Conservation (phyloP, 768 basidiomycete species). For the Lepiota venenata region DNA sequence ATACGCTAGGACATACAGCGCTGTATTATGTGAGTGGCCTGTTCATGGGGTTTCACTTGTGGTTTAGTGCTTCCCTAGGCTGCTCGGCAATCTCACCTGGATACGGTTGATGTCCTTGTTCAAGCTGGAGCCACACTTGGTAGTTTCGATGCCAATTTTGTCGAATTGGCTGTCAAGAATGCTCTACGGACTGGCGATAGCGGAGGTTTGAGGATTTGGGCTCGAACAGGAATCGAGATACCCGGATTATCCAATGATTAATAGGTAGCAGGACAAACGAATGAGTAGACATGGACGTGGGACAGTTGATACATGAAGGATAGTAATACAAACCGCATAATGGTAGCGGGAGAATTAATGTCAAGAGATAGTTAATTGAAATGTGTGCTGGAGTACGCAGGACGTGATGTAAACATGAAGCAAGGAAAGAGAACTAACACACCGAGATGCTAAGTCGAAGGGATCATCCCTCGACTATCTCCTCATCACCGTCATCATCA, state of each 20-base stretch:
- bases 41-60: conserved; percentile 7
- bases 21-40: conserved; percentile 66
- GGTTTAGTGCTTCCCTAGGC: conserved; percentile 43
- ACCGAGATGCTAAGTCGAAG: neutral
- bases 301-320: too few species aligned
- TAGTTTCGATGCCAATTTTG: conserved; percentile 64
- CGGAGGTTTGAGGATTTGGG: conserved; percentile 48
- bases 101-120: conserved; percentile 59
- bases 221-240: conserved; percentile 42
- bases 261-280: too few species aligned
- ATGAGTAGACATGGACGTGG: too few species aligned
- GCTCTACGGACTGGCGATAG: conserved; percentile 39
- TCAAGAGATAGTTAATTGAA: neutral
- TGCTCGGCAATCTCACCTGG: conserved; percentile 64
- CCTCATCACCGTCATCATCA: conserved; percentile 23
- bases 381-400: neutral
- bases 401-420: neutral
- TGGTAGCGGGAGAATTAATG: too few species aligned
- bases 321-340: too few species aligned
- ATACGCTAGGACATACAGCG: conserved; percentile 77
- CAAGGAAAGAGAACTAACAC: conserved; percentile 1
- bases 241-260: neutral
- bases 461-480: conserved; percentile 16
- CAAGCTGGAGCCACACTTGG: conserved; percentile 75
- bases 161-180: conserved; percentile 38